phyloP scores from a whole-genome alignment of 2,329 filamentous ascomycete genomes.

The Colletotrichum coccodes region DNA sequence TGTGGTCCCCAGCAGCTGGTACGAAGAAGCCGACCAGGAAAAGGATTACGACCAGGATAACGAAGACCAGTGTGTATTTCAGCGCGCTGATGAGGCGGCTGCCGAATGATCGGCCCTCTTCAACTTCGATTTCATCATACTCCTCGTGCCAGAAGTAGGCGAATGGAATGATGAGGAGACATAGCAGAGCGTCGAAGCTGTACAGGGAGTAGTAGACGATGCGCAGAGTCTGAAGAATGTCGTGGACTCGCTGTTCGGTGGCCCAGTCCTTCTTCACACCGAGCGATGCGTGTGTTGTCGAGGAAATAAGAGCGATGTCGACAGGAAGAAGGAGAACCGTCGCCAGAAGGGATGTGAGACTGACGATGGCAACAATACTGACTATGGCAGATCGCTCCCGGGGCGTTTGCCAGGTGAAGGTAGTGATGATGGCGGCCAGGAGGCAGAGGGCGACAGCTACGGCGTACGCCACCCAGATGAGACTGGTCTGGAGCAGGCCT shows the following conservation, averaged over 20 bases:
- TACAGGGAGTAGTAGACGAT: conserved; percentile 94
- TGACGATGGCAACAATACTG: conserved; percentile 86
- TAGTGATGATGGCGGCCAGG: conserved; percentile 82
- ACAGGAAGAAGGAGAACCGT: conserved; percentile 93
- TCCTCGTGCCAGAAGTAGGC: conserved; percentile 99
- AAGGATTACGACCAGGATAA: conserved; percentile 81
- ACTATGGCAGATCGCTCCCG: conserved; percentile 86
- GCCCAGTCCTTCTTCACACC: conserved; percentile 96
- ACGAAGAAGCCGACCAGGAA: conserved; percentile 96
- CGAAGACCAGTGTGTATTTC: conserved; percentile 90
- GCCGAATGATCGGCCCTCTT: conserved; percentile 77
- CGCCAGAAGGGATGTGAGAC: conserved; percentile 86
- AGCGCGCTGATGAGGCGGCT: conserved; percentile 83
- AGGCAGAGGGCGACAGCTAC: conserved; percentile 82
- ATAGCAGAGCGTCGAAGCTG: conserved; percentile 89
- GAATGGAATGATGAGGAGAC: conserved; percentile 90
- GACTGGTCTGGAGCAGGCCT: conserved; percentile 81
- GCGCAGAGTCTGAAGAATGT: conserved; percentile 83
- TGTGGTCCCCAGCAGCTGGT: conserved; percentile 76
- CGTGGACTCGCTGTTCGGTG: conserved; percentile 80
- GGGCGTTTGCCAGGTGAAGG: conserved; percentile 90
- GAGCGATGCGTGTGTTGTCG: conserved; percentile 78
- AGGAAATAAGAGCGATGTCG: conserved; percentile 93
- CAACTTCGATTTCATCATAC: conserved; percentile 89
- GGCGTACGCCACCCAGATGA: conserved; percentile 96